Evolutionary conservation across 192 early-diverging fungal species (phyloP), one percentile per base, ranked within the genome.

Genomic region (Podochytrium sp.): DNA sequence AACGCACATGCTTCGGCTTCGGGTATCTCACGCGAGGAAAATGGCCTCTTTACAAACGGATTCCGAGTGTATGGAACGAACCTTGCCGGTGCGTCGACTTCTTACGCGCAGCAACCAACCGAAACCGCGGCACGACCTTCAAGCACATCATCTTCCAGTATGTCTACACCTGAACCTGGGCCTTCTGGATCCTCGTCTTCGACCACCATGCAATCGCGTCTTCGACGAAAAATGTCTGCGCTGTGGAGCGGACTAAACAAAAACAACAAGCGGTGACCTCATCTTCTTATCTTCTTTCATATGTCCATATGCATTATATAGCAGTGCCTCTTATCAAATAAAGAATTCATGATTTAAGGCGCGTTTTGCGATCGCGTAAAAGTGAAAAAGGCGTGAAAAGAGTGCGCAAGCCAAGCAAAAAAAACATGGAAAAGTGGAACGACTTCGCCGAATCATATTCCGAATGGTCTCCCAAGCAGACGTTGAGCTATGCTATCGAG

Each of bases 381-480:
- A n/a, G n/a, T n/a, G n/a, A n/a, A n/a, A n/a, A n/a, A n/a, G n/a
- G n/a, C n/a, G n/a, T n/a, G n/a, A n/a, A n/a, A n/a, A n/a, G n/a
- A n/a, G n/a, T n/a, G n/a, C n/a, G n/a, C n/a, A n/a, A n/a, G n/a
- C n/a, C n/a, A n/a, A n/a, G n/a, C n/a, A n/a, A n/a, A n/a, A n/a
- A n/a, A n/a, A n/a, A n/a, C n/a, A n/a, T n/a, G 16, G 64, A 50
- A 23, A 29, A 29, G 33, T 72, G 70, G 70, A 23, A 57, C 33
- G 42, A 61, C 10, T 41, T 38, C 57, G 70, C 70, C 34, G 33
- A 57, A 0, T 25, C 14, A 16, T 72, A 72, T 30, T 29, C 70
- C 3, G 43, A 34, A 57, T 72, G 70, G 70, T 56, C 52, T 14
- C n/a, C n/a, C 4, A 30, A 58, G 14, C 42, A 57, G 27, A 72